A percentile compares a stretch with the other conserved stretches of the same genome.
These are phyloP conservation scores for Solanum neorickii DNA, from an alignment of 257 asterid species.

Conservation along the genomic window DNA sequence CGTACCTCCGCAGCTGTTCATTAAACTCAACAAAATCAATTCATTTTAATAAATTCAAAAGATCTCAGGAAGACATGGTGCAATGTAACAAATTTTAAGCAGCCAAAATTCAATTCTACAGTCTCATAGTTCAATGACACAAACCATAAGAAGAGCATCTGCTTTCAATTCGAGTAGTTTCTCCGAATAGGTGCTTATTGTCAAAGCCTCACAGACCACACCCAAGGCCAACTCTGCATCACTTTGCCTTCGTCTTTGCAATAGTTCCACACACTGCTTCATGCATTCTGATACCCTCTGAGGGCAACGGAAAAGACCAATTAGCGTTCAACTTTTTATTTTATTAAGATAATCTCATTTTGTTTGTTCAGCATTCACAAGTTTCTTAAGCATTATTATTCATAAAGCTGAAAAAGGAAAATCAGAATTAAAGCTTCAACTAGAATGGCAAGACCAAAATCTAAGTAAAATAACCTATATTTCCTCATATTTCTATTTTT, in stretches of 20 bases:
- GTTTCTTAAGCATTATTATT: background rate
- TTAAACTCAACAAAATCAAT: conserved; percentile 1
- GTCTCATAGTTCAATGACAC: conserved; percentile 12
- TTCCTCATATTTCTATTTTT: background rate
- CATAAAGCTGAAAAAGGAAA: background rate
- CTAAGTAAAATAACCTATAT: background rate
- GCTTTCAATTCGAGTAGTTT: conserved; percentile 69
- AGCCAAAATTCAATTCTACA: background rate
- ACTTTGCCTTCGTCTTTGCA: conserved; percentile 36
- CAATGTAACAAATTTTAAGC: background rate
- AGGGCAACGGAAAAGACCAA: conserved; percentile 7
- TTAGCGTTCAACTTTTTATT: background rate
- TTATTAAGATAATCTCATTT: background rate
- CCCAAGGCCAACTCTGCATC: conserved; percentile 55
- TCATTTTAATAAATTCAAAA: background rate
- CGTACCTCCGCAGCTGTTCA: conserved; percentile 70
- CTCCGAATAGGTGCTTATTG: conserved; percentile 59
- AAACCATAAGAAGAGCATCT: conserved; percentile 77
- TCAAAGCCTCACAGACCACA: conserved; percentile 60
- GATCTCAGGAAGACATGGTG: background rate
- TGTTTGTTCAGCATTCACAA: background rate
- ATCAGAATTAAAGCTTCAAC: background rate
- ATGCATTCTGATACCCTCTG: conserved; percentile 68
- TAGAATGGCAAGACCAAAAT: background rate
- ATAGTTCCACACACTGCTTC: conserved; percentile 45